Evolutionary conservation across 2,329 filamentous ascomycete species (phyloP).

Genomic region (Fusarium praegraminearum): DNA sequence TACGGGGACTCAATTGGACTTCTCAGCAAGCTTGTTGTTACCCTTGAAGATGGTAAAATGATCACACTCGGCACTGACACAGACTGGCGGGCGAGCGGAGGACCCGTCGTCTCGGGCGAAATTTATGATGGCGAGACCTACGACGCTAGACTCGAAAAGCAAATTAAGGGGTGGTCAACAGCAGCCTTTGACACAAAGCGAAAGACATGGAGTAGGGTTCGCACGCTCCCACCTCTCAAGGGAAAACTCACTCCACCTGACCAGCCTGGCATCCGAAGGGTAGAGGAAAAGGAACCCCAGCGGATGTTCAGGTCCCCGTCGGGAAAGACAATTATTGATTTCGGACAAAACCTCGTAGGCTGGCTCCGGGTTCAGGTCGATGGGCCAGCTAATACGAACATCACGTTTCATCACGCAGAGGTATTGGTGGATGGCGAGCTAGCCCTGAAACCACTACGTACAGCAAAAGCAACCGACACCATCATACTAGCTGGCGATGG

Average conservation of each 20-base stretch:
- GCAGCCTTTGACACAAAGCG: constrained; percentile 45
- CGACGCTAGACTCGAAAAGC: constrained; percentile 56
- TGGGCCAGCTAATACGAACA: constrained; percentile 54
- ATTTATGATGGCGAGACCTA: constrained; percentile 66
- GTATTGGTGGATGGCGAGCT: constrained; percentile 65
- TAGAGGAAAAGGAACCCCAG: constrained; percentile 49
- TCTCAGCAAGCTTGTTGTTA: constrained; percentile 54
- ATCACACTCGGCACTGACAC: constrained; percentile 48
- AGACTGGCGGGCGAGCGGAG: constrained; percentile 49
- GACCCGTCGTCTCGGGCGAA: constrained; percentile 52
- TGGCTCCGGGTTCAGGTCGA: constrained; percentile 56
- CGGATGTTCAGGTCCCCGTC: constrained; percentile 54
- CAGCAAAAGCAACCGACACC: constrained; percentile 57
- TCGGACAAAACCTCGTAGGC: constrained; percentile 70
- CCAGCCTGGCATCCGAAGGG: constrained; percentile 56
- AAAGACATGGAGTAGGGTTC: constrained; percentile 53
- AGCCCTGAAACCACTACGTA: constrained; percentile 54
- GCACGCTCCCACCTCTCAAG: neutral
- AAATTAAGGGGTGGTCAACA: constrained; percentile 48
- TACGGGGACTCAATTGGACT: constrained; percentile 55
- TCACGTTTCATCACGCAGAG: constrained; percentile 65
- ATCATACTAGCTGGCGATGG: constrained; percentile 5
- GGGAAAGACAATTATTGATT: constrained; percentile 63
- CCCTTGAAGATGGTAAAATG: constrained; percentile 48
- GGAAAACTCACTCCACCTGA: constrained; percentile 50